A percentile compares a stretch with the other conserved stretches of the same genome.
These are phyloP conservation scores for Dichotomocladium elegans DNA, from an alignment of 371 early-diverging fungal genomes.

Conservation along the genomic window DNA sequence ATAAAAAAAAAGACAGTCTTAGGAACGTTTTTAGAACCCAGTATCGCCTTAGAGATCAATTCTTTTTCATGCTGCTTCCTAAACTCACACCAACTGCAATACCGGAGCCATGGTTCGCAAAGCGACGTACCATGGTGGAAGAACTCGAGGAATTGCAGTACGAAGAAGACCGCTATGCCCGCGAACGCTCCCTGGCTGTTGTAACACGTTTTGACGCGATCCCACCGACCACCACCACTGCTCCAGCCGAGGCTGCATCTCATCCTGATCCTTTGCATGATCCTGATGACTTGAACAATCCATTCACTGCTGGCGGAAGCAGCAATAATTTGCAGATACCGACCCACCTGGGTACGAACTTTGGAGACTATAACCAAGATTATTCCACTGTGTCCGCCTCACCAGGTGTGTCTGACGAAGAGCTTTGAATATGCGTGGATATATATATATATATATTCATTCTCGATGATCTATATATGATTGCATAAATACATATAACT, in stretches of 20 bases:
- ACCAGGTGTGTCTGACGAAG: not conserved
- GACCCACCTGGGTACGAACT: not conserved
- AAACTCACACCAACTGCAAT: slow-evolving; percentile 8
- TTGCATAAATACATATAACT: not conserved
- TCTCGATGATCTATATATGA: too few relatives aligned
- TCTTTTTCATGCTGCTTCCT: slow-evolving; percentile 9
- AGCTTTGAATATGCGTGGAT: too few relatives aligned
- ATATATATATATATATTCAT: too few relatives aligned
- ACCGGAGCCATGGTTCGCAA: slow-evolving; percentile 7
- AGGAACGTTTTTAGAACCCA: too few relatives aligned
- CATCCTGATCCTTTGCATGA: not conserved
- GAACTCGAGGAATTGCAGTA: slow-evolving; percentile 1
- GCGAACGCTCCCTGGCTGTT: slow-evolving; percentile 3
- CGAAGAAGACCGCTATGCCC: slow-evolving; percentile 8
- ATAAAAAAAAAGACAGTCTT: too few relatives aligned
- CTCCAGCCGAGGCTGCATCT: not conserved
- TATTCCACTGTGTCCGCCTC: not conserved
- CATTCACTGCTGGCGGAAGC: too few relatives aligned
- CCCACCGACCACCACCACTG: not conserved
- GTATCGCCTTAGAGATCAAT: too few relatives aligned
- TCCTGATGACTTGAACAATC: too few relatives aligned
- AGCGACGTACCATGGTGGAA: slow-evolving; percentile 3
- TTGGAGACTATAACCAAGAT: not conserved
- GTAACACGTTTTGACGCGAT: not conserved
- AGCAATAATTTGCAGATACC: too few relatives aligned